phyloP scores from a whole-genome alignment of 2,329 filamentous ascomycete genomes.

The Sporothrix humicola region DNA sequence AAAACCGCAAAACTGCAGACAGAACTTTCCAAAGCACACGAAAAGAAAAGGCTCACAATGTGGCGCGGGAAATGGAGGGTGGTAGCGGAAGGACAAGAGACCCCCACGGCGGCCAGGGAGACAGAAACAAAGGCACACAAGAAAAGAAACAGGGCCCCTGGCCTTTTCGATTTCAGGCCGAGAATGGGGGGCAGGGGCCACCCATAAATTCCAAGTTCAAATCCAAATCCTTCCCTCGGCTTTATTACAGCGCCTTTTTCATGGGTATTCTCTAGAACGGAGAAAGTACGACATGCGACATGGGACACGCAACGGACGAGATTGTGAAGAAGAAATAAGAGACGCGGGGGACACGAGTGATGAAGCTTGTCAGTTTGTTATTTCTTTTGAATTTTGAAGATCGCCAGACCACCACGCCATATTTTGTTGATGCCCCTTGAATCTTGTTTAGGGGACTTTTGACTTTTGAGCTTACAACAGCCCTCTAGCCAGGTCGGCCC shows the following conservation, averaged over 20 bases:
- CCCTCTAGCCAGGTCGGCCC: neutral
- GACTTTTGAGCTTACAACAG: neutral
- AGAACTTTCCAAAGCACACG: neutral
- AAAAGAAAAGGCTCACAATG: neutral
- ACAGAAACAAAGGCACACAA: neutral
- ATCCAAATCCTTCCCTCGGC: constrained; percentile 19
- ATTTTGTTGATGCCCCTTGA: neutral
- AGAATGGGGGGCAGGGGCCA: constrained; percentile 7
- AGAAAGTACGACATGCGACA: neutral
- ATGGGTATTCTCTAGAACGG: constrained; percentile 22
- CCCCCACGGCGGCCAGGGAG: constrained; percentile 25
- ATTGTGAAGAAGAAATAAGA: neutral
- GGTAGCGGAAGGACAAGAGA: constrained; percentile 10
- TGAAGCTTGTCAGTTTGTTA: too few relatives aligned
- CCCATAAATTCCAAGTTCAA: neutral
- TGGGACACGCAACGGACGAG: neutral
- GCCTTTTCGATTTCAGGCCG: neutral
- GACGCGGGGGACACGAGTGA: neutral
- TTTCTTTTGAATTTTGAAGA: neutral
- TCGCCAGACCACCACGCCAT: constrained; percentile 9
- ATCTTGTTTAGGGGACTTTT: neutral
- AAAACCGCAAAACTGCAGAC: neutral
- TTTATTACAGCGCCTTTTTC: neutral
- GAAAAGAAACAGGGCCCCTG: neutral
- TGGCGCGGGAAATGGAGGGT: constrained; percentile 1